Conservation (phyloP, 768 basidiomycete species). For the Galerina marginata region DNA sequence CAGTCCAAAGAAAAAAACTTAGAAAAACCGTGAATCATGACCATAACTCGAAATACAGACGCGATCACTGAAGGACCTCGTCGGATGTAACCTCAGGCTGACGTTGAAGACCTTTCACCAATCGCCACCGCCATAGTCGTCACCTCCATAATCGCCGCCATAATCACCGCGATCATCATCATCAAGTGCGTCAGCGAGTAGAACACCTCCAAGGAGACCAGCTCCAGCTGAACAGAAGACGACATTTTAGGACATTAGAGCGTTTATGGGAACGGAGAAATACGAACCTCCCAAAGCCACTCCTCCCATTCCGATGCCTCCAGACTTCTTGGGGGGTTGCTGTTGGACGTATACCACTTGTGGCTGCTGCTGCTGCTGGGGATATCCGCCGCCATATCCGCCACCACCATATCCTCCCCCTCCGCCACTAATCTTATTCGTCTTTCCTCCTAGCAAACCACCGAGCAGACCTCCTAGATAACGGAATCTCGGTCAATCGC, state of each 20-base stretch:
- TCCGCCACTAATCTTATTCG: constrained; percentile 22
- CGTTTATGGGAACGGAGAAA: background rate
- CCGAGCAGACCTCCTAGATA: constrained; percentile 22
- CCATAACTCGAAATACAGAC: too few species aligned
- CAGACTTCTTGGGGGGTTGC: constrained; percentile 44
- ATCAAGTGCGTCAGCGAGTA: constrained; percentile 59
- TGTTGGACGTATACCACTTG: constrained; percentile 39
- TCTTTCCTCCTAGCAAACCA: constrained; percentile 28
- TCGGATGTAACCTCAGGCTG: background rate
- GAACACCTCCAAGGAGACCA: constrained; percentile 67
- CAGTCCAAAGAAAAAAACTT: too few species aligned
- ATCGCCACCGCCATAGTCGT: constrained; percentile 20
- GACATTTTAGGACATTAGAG: too few species aligned
- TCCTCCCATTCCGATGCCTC: constrained; percentile 56
- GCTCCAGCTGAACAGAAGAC: constrained; percentile 50
- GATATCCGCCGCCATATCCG: constrained; percentile 19
- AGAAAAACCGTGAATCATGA: too few species aligned
- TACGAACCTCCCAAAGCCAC: constrained; percentile 49
- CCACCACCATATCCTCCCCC: constrained; percentile 8
- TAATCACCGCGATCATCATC: constrained; percentile 23
- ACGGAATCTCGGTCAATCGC: background rate
- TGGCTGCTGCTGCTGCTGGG: constrained; percentile 32
- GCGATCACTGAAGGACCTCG: too few species aligned
- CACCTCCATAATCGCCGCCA: constrained; percentile 27
- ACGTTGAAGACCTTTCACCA: constrained; percentile 6